Evolutionary conservation across 768 basidiomycete genomes (phyloP).

Genomic region (Lyophyllum shimeji): DNA sequence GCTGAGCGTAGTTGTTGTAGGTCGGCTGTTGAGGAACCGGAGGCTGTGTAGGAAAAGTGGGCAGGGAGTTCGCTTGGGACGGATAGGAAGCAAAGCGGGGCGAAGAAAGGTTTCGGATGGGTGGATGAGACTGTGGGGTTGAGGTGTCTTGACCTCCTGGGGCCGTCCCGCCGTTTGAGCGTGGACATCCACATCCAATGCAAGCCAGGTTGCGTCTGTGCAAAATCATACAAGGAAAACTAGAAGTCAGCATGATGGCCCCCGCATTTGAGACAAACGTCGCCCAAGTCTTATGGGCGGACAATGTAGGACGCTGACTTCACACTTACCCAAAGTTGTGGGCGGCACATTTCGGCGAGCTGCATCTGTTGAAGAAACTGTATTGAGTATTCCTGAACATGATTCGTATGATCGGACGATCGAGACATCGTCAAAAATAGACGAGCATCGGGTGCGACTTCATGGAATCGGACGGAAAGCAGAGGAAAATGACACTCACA

Average conservation of each 20-base stretch:
- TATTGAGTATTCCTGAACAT: constrained; percentile 15
- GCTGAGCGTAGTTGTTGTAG: constrained; percentile 16
- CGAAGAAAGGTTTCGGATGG: constrained; percentile 24
- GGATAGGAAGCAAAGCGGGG: constrained; percentile 31
- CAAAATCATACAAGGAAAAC: constrained; percentile 48
- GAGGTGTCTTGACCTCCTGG: constrained; percentile 18
- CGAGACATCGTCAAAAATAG: constrained; percentile 26
- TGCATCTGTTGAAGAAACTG: constrained; percentile 49
- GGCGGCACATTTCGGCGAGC: constrained; percentile 66
- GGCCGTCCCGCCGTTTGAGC: constrained; percentile 34
- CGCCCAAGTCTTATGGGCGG: constrained; percentile 13
- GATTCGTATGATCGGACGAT: constrained; percentile 18
- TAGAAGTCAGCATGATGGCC: constrained; percentile 41
- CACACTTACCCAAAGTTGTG: constrained; percentile 82
- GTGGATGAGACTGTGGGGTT: constrained; percentile 27
- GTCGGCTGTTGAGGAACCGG: background rate
- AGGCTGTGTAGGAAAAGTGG: constrained; percentile 3
- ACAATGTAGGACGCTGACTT: constrained; percentile 14
- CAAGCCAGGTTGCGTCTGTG: constrained; percentile 75
- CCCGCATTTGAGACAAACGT: constrained; percentile 14
- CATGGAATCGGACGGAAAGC: constrained; percentile 10
- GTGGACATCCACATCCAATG: constrained; percentile 73
- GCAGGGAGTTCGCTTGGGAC: constrained; percentile 9
- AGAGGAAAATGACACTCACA: constrained; percentile 46
- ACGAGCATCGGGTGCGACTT: constrained; percentile 1